Conservation (phyloP, 768 basidiomycete species). For the Lentinula aciculospora region DNA sequence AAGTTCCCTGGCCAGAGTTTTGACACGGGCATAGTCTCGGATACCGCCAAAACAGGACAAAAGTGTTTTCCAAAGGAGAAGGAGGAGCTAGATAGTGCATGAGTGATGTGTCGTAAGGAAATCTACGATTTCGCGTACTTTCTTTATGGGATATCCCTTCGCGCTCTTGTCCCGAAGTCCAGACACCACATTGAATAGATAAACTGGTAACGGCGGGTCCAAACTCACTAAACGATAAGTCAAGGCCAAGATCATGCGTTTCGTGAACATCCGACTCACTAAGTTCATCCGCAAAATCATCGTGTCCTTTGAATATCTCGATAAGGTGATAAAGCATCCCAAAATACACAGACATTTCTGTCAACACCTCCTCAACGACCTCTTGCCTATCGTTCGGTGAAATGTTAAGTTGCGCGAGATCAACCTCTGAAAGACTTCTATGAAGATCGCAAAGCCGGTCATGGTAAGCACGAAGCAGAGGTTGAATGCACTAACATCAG, state of each 20-base stretch:
- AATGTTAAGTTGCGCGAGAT: conserved; percentile 67
- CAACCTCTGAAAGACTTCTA: conserved; percentile 73
- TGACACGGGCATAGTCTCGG: conserved; percentile 77
- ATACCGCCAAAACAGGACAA: conserved; percentile 91
- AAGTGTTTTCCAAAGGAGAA: conserved; percentile 92
- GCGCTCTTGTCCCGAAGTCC: conserved; percentile 89
- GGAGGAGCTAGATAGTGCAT: conserved; percentile 57
- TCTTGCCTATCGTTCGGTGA: conserved; percentile 67
- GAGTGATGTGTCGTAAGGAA: conserved; percentile 3
- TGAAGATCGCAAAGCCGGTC: not conserved
- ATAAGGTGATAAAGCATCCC: conserved; percentile 95
- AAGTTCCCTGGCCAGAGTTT: conserved; percentile 80
- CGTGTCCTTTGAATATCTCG: conserved; percentile 89
- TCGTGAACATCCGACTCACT: conserved; percentile 51
- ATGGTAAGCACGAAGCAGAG: not conserved
- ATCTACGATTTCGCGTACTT: conserved; percentile 40
- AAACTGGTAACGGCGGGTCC: conserved; percentile 90
- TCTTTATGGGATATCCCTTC: conserved; percentile 96
- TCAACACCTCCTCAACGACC: conserved; percentile 84
- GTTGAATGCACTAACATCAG: conserved; percentile 46
- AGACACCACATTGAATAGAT: conserved; percentile 87
- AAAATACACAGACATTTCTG: conserved; percentile 89
- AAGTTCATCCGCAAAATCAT: conserved; percentile 93
- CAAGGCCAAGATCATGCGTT: conserved; percentile 7
- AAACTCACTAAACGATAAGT: conserved; percentile 66